These are phyloP conservation scores for Aphanocladium album DNA, from an alignment of 2,329 filamentous ascomycete species.

Conservation along the genomic window DNA sequence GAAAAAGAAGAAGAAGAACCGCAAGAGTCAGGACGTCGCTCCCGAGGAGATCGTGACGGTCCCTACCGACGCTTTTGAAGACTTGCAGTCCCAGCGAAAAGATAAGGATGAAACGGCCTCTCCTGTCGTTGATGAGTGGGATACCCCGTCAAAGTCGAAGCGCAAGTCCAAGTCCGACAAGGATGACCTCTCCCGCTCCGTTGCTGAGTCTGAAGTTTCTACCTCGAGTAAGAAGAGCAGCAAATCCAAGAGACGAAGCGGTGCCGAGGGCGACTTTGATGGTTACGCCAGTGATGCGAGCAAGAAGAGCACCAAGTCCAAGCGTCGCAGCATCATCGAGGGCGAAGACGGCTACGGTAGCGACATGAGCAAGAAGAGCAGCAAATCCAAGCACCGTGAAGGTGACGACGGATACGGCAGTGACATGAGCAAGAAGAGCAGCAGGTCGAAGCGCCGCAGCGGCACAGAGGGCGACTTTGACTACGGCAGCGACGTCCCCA, in stretches of 20 bases:
- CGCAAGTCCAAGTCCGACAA: slow-evolving; percentile 24
- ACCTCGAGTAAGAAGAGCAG: slow-evolving; percentile 26
- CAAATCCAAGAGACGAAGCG: slow-evolving; percentile 34
- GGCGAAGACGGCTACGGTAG: slow-evolving; percentile 30
- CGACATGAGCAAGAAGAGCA: slow-evolving; percentile 36
- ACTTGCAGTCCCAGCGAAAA: slow-evolving; percentile 20
- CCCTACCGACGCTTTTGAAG: slow-evolving; percentile 26
- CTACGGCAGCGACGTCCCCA: slow-evolving; percentile 32
- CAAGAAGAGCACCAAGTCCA: slow-evolving; percentile 34
- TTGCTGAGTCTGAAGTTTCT: slow-evolving; percentile 33
- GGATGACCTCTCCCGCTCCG: slow-evolving; percentile 29
- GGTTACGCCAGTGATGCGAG: slow-evolving; percentile 26
- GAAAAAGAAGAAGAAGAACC: slow-evolving; percentile 30
- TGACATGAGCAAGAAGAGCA: slow-evolving; percentile 37
- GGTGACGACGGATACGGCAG: slow-evolving; percentile 31
- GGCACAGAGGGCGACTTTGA: slow-evolving; percentile 31
- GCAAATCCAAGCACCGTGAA: slow-evolving; percentile 34
- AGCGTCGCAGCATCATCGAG: slow-evolving; percentile 25
- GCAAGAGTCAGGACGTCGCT: slow-evolving; percentile 24
- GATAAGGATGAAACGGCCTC: slow-evolving; percentile 15
- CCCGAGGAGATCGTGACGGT: slow-evolving; percentile 24
- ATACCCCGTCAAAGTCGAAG: slow-evolving; percentile 28
- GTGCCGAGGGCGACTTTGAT: slow-evolving; percentile 30
- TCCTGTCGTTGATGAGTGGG: slow-evolving; percentile 28
- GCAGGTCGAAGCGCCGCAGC: slow-evolving; percentile 35